A percentile compares a stretch with the other conserved stretches of the same genome.
phyloP scores from a whole-genome alignment of 345 rosid genomes.

The Turritis glabra region DNA sequence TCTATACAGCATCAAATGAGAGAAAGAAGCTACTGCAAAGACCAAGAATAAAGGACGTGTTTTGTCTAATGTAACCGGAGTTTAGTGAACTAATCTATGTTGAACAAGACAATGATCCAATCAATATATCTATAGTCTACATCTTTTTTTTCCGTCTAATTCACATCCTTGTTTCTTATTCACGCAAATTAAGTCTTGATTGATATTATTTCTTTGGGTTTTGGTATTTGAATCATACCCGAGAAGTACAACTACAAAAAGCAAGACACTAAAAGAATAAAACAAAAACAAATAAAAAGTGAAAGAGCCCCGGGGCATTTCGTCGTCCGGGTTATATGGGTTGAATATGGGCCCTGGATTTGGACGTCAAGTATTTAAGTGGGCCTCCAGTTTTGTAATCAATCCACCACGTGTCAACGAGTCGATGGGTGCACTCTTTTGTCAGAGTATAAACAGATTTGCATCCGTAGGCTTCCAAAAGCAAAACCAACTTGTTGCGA shows the following conservation, averaged over 20 bases:
- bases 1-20: neutral
- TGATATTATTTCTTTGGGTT: neutral
- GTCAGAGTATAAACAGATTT: neutral
- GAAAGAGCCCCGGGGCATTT: neutral
- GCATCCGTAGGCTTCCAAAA: conserved; percentile 6
- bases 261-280: too few species aligned
- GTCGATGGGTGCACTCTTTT: neutral
- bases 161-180: too few species aligned
- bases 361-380: neutral
- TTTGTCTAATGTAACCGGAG: conserved; percentile 1
- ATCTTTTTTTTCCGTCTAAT: neutral
- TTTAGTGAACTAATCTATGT: neutral
- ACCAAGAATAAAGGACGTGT: neutral
- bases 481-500: neutral
- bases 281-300: too few species aligned
- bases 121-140: neutral
- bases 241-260: too few species aligned
- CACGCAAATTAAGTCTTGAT: neutral
- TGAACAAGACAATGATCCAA: neutral
- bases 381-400: neutral
- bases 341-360: neutral
- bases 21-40: neutral
- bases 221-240: neutral
- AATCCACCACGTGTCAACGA: neutral
- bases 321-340: too few species aligned